Evolutionary conservation across 345 rosid species (phyloP), one percentile per base, ranked within the genome.

Genomic region (Lepidium didymum): DNA sequence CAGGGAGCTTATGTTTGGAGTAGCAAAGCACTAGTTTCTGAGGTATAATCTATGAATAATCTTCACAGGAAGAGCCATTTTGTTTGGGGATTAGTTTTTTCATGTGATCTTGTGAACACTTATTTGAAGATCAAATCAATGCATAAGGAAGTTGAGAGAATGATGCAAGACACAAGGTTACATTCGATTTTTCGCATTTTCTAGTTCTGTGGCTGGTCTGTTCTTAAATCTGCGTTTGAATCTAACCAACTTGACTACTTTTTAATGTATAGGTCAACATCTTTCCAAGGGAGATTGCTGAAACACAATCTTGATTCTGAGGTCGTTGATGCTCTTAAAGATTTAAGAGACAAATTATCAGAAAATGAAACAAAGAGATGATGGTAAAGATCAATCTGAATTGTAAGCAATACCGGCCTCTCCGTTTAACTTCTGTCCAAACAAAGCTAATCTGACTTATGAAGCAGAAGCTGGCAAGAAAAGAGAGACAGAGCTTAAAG

Each of bases 1-100:
- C 70, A 93, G 98, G 98, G 98, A 75, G 97, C 98, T 74, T 93
- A 80, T 79, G 51, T 93, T 21, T 93, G 98, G 98, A 93, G 97
- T 77, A 78, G 79, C 79, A 93, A 87, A 83, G 96, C 96, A 41
- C 64, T 93, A 69, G 86, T 88, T 67, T 81, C 98, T 63, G 97
- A 93, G 90, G 98, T 93, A 66, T 77, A 61, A 49, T 0, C 4
- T 29, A 29, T 29, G 33, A 29, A 29, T 29, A 4, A 29, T 51
- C 69, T 34, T 0, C 16, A 45, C 14, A 13, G 7, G 18, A 9
- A 50, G n/a, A 38, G 16, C 12, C 0, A 6, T 15, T 23, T 45
- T 6, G 9, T 46, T 35, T 27, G 25, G 35, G 35, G 37, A 75
- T 23, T 69, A 6, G 5, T 2, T 0, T 13, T 45, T 45, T 47